These are phyloP conservation scores for Pythium aristosporum DNA, from an alignment of 352 stramenopile species.

Conservation along the genomic window DNA sequence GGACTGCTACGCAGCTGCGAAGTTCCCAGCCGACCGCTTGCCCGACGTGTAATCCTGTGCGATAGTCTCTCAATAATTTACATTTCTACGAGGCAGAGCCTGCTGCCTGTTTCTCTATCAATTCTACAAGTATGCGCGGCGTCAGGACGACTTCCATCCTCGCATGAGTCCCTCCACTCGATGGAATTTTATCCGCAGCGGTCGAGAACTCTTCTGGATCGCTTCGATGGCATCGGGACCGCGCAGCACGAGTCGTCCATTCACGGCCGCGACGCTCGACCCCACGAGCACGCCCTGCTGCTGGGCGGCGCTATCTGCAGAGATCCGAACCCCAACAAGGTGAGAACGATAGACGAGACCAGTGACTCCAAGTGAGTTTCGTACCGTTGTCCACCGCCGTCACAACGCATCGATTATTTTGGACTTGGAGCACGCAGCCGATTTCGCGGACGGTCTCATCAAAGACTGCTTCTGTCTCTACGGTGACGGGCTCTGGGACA, in stretches of 20 bases:
- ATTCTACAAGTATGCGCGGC: background rate
- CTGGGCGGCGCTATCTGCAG: constrained; percentile 45
- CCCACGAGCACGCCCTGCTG: constrained; percentile 63
- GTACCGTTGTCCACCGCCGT: constrained; percentile 49
- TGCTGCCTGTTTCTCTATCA: background rate
- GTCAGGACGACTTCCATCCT: constrained; percentile 40
- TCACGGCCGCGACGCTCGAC: constrained; percentile 63
- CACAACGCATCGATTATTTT: constrained; percentile 60
- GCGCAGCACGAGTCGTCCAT: constrained; percentile 49
- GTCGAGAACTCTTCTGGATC: constrained; percentile 54
- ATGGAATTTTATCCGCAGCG: constrained; percentile 65
- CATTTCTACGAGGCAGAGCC: constrained; percentile 5
- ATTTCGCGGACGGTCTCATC: constrained; percentile 45
- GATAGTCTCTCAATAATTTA: background rate
- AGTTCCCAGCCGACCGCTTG: constrained; percentile 17
- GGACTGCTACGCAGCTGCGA: constrained; percentile 42
- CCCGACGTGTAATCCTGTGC: constrained; percentile 37
- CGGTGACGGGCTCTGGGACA: constrained; percentile 54
- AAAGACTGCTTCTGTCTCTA: constrained; percentile 60
- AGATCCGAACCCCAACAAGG: too few relatives aligned
- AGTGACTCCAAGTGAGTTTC: background rate
- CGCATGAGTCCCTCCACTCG: constrained; percentile 80
- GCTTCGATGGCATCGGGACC: constrained; percentile 46
- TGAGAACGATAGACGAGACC: background rate
- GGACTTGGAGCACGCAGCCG: constrained; percentile 53